These are phyloP conservation scores for Mentha longifolia DNA, from an alignment of 257 asterid species.

Conservation along the genomic window DNA sequence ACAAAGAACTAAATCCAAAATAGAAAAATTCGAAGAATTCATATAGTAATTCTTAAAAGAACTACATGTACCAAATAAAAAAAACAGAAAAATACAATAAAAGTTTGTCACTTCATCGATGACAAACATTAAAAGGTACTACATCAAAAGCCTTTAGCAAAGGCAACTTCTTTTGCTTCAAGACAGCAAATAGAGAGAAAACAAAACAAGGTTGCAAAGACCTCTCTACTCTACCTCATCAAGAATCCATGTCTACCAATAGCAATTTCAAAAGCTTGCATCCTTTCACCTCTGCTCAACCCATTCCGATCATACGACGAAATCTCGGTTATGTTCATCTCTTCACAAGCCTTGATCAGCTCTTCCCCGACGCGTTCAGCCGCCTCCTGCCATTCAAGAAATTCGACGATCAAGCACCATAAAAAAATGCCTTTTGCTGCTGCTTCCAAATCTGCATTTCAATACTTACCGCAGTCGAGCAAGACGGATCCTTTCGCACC, in stretches of 20 bases:
- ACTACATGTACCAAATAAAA: too few relatives aligned
- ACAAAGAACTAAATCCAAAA: too few relatives aligned
- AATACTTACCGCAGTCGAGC: slow-evolving; percentile 64
- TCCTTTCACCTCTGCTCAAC: slow-evolving; percentile 75
- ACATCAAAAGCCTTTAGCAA: background rate
- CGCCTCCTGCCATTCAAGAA: slow-evolving; percentile 59
- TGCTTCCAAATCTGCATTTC: background rate
- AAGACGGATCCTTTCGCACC: slow-evolving; percentile 58
- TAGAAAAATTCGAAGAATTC: too few relatives aligned
- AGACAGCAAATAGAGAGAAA: background rate
- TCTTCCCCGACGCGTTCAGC: slow-evolving; percentile 81
- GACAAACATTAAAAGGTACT: too few relatives aligned
- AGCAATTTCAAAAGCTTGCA: slow-evolving; percentile 82
- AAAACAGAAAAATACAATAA: too few relatives aligned
- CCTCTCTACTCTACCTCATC: slow-evolving; percentile 52
- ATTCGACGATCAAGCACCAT: too few relatives aligned
- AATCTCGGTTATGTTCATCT: slow-evolving; percentile 68
- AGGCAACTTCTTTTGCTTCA: background rate
- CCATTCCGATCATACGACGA: slow-evolving; percentile 86
- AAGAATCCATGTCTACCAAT: slow-evolving; percentile 79
- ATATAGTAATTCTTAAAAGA: too few relatives aligned
- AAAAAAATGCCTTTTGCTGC: too few relatives aligned
- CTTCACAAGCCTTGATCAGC: slow-evolving; percentile 74
- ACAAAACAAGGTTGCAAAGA: background rate
- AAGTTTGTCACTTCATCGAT: too few relatives aligned